Percentiles rank a stretch among this genome's conserved stretches.
Evolutionary conservation across 805 yeast species (phyloP).

Genomic region (Blastobotrys robertii): DNA sequence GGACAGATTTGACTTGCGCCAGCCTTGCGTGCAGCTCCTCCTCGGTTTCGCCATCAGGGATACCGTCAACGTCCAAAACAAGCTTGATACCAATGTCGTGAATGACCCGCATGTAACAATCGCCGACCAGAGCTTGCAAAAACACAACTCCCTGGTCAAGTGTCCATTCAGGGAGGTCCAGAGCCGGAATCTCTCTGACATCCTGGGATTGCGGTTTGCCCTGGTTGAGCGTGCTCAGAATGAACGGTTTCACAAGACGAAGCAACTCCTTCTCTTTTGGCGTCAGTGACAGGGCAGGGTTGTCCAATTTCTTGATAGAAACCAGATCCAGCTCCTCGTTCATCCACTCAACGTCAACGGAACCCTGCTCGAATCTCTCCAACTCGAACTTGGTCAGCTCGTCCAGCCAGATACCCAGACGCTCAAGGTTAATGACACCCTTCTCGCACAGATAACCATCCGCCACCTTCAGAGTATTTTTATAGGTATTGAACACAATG

Average conservation of each 20-base stretch:
- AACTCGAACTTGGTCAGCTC: constrained; percentile 70
- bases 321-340: constrained; percentile 60
- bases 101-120: constrained; percentile 18
- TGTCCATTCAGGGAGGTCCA: constrained; percentile 5
- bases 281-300: constrained; percentile 49
- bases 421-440: constrained; percentile 68
- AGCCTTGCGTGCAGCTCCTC: constrained; percentile 42
- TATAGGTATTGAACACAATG: constrained; percentile 79
- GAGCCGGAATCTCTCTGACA: not conserved
- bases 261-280: constrained; percentile 60
- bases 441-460: constrained; percentile 80
- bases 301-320: constrained; percentile 30
- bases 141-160: constrained; percentile 15
- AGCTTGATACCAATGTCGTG: constrained; percentile 13
- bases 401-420: constrained; percentile 68
- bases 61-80: constrained; percentile 50
- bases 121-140: constrained; percentile 19
- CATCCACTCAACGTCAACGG: constrained; percentile 83
- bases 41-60: constrained; percentile 58
- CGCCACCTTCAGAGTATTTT: constrained; percentile 56
- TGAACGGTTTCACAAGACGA: constrained; percentile 35
- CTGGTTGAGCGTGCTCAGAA: constrained; percentile 23
- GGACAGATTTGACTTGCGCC: constrained; percentile 49
- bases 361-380: constrained; percentile 74
- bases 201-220: constrained; percentile 12